Percentiles rank a stretch among this genome's conserved stretches.
Evolutionary conservation across 169 alveolate genomes (phyloP).

Genomic region (Plasmodium chabaudi): DNA sequence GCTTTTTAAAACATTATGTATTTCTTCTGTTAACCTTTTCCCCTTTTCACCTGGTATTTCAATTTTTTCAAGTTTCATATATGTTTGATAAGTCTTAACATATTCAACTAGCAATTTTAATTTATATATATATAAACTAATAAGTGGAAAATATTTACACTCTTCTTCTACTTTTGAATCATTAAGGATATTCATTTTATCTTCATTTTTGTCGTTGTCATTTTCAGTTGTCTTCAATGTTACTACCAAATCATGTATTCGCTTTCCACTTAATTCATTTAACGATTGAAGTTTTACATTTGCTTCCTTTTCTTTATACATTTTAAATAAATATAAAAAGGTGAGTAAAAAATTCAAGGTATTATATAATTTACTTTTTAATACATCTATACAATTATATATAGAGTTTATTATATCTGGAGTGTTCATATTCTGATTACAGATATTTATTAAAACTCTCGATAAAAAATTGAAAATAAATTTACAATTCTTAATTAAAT

Average conservation of each 20-base stretch:
- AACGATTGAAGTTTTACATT: constrained; percentile 26
- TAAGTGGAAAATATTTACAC: constrained; percentile 48
- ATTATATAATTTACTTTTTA: constrained; percentile 48
- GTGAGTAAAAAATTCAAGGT: constrained; percentile 36
- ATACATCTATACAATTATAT: constrained; percentile 55
- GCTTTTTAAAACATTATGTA: constrained; percentile 24
- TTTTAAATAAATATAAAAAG: constrained; percentile 56
- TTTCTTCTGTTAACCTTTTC: constrained; percentile 58
- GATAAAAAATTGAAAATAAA: constrained; percentile 67
- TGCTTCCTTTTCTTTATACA: constrained; percentile 8
- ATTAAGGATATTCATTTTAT: background rate
- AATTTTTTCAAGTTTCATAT: constrained; percentile 70
- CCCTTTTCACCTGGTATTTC: constrained; percentile 76
- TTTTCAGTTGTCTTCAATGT: background rate
- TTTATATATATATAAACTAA: constrained; percentile 46
- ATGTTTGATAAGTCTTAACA: constrained; percentile 54
- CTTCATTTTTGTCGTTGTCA: background rate
- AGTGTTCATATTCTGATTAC: constrained; percentile 52
- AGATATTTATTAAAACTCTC: constrained; percentile 49
- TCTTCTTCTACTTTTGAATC: constrained; percentile 46
- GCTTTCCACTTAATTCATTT: background rate
- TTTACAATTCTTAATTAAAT: constrained; percentile 61
- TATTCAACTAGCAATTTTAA: constrained; percentile 46
- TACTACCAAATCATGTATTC: background rate
- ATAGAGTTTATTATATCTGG: constrained; percentile 70